Evolutionary conservation across 148 eudicot genomes (phyloP).

Genomic region (Linanthus parryae): DNA sequence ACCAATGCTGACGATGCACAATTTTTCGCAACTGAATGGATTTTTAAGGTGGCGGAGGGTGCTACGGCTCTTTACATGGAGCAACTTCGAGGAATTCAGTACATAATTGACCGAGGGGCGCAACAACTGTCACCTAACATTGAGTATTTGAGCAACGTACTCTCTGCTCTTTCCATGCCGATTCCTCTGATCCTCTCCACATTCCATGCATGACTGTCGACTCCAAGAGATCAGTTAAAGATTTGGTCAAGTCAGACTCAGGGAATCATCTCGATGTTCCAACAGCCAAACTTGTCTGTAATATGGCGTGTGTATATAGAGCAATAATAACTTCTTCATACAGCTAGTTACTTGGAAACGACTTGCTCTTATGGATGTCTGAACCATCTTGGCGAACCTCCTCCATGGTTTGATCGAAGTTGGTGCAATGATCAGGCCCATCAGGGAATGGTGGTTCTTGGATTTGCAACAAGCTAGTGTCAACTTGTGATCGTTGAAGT

Average conservation of each 20-base stretch:
- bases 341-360: not conserved
- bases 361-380: no score
- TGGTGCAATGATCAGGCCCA: no score
- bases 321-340: not conserved
- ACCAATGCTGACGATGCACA: slow-evolving; percentile 76
- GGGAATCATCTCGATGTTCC: slow-evolving; percentile 35
- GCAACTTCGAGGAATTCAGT: slow-evolving; percentile 79
- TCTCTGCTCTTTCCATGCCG: slow-evolving; percentile 86
- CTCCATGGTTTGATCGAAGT: no score
- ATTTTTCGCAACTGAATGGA: slow-evolving; percentile 67
- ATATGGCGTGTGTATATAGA: slow-evolving; percentile 36
- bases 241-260: slow-evolving; percentile 49
- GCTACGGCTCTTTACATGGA: slow-evolving; percentile 83
- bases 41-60: slow-evolving; percentile 95
- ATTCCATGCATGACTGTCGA: slow-evolving; percentile 74
- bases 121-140: slow-evolving; percentile 78
- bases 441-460: no score
- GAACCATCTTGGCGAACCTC: no score
- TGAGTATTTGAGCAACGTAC: slow-evolving; percentile 79
- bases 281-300: slow-evolving; percentile 40
- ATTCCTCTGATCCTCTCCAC: slow-evolving; percentile 65
- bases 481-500: no score
- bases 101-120: slow-evolving; percentile 82
- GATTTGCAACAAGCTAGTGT: no score
- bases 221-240: slow-evolving; percentile 70